phyloP scores from a whole-genome alignment of 805 yeast species.

The Novakomyces olei region DNA sequence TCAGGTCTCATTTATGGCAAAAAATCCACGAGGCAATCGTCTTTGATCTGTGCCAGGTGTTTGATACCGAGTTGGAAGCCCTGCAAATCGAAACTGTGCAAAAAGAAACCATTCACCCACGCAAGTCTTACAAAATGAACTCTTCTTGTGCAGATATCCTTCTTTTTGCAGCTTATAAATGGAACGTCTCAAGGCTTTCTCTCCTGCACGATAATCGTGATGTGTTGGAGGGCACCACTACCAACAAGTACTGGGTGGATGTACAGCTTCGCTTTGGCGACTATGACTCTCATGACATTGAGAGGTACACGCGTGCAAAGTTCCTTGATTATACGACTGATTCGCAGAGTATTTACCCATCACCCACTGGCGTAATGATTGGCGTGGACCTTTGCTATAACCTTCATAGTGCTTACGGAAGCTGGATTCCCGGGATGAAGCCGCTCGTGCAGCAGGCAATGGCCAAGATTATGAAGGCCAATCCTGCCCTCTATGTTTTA shows the following conservation, averaged over 20 bases:
- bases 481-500: constrained; percentile 76
- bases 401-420: constrained; percentile 89
- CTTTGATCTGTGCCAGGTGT: constrained; percentile 75
- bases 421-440: constrained; percentile 92
- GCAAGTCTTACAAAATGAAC: constrained; percentile 93
- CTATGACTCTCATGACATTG: constrained; percentile 90
- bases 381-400: constrained; percentile 88
- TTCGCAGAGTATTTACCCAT: constrained; percentile 64
- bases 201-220: constrained; percentile 52
- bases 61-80: constrained; percentile 69
- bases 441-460: constrained; percentile 75
- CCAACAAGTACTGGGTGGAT: constrained; percentile 74
- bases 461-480: constrained; percentile 83
- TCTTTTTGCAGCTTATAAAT: constrained; percentile 46
- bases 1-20: constrained; percentile 97
- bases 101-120: constrained; percentile 84
- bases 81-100: constrained; percentile 68
- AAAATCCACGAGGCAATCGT: constrained; percentile 92
- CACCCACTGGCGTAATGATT: constrained; percentile 76
- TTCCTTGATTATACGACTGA: constrained; percentile 85
- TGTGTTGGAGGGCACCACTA: constrained; percentile 29
- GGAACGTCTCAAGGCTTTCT: constrained; percentile 66
- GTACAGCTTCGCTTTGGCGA: constrained; percentile 91
- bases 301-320: constrained; percentile 81
- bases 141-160: constrained; percentile 86